phyloP scores from a whole-genome alignment of 2,329 filamentous ascomycete species.

The Leptographium procerum region DNA sequence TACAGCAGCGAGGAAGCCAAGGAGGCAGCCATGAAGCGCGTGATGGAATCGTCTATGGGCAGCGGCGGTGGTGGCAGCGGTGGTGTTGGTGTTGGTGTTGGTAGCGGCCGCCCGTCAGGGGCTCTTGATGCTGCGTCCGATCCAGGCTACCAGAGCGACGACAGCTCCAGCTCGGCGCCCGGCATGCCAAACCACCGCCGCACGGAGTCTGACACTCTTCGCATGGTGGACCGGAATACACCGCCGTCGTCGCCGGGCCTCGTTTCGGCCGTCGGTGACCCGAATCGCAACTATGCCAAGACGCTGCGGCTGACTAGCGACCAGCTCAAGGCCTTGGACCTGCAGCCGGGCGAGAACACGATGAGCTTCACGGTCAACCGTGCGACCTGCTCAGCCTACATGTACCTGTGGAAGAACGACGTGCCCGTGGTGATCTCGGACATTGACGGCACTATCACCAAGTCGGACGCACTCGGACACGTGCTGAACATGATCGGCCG shows the following conservation, averaged over 20 bases:
- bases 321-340: conserved; percentile 73
- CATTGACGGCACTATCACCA: conserved; percentile 97
- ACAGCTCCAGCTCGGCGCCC: conserved; percentile 44
- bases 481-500: conserved; percentile 93
- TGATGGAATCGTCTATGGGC: conserved; percentile 36
- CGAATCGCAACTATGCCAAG: conserved; percentile 86
- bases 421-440: conserved; percentile 95
- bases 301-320: conserved; percentile 90
- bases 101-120: conserved; percentile 32
- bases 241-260: conserved; percentile 62
- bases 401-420: conserved; percentile 89
- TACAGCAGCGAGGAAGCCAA: conserved; percentile 97
- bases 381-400: conserved; percentile 80
- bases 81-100: conserved; percentile 19
- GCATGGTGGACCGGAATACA: conserved; percentile 31
- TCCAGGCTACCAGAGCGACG: conserved; percentile 90
- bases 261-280: conserved; percentile 45
- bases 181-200: conserved; percentile 40
- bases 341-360: conserved; percentile 77
- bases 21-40: conserved; percentile 65
- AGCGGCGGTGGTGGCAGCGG: conserved; percentile 12
- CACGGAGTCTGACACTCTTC: conserved; percentile 55
- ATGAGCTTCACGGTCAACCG: conserved; percentile 97
- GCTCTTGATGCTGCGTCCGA: conserved; percentile 79
- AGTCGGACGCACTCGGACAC: conserved; percentile 88